Conservation (phyloP, 148 eudicot species). For the Oxyria digyna region DNA sequence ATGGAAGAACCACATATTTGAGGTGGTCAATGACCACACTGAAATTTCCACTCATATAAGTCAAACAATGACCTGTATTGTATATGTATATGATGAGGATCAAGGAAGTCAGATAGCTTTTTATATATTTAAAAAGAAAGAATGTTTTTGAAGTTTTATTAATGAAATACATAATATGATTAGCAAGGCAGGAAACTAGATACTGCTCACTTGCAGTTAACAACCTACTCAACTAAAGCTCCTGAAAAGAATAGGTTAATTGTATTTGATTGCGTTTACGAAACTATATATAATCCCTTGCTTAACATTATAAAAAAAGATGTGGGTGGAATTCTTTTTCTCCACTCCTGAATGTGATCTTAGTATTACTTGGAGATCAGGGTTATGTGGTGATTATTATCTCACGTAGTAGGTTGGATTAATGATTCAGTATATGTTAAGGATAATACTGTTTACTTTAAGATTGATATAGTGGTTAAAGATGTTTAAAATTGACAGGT, state of each 20-base stretch:
- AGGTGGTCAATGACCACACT: slow-evolving; percentile 3
- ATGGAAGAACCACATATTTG: not conserved
- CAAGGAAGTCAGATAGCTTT: not conserved
- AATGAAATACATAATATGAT: too few species aligned
- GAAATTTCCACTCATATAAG: slow-evolving; percentile 3
- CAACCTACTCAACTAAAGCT: too few species aligned
- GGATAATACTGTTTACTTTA: not conserved
- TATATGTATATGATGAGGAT: not conserved
- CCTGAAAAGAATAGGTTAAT: too few species aligned
- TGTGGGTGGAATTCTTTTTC: not conserved
- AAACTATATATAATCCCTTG: too few species aligned
- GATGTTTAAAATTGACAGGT: not conserved
- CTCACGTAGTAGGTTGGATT: not conserved
- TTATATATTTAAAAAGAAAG: not conserved
- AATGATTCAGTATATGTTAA: not conserved
- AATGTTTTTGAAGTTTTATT: too few species aligned
- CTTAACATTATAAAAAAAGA: not conserved
- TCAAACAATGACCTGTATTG: not conserved
- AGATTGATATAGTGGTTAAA: not conserved
- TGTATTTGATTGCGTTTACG: too few species aligned
- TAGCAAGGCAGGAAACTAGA: too few species aligned
- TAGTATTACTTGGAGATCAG: not conserved
- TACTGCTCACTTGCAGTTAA: too few species aligned
- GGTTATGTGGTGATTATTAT: not conserved
- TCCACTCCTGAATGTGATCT: not conserved